Percentiles rank a stretch among this genome's conserved stretches.
Evolutionary conservation across 768 basidiomycete genomes (phyloP).

Genomic region (Tricholoma bakamatsutake): DNA sequence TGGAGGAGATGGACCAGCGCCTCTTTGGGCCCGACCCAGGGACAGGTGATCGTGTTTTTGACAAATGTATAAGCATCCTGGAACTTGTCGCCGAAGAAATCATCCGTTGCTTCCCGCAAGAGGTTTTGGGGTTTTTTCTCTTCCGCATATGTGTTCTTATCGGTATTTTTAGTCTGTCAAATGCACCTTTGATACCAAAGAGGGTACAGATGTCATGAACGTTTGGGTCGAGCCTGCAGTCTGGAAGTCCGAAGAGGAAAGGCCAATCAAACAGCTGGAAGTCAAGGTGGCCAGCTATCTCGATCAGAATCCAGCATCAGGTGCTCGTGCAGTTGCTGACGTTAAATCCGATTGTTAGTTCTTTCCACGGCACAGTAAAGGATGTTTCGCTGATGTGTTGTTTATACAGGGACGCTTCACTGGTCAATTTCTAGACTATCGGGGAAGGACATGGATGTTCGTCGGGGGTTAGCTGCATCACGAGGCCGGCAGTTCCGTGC

Average conservation of each 20-base stretch:
- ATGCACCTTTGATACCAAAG: slow-evolving; percentile 56
- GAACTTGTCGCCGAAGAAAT: slow-evolving; percentile 62
- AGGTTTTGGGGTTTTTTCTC: slow-evolving; percentile 35
- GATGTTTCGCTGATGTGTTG: background rate
- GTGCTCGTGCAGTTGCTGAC: slow-evolving; percentile 27
- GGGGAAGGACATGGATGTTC: slow-evolving; percentile 28
- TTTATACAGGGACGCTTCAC: slow-evolving; percentile 49
- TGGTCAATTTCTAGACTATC: slow-evolving; percentile 47
- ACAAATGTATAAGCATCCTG: slow-evolving; percentile 63
- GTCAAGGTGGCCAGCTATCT: slow-evolving; percentile 42
- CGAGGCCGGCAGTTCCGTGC: slow-evolving; percentile 40
- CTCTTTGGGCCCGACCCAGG: slow-evolving; percentile 56
- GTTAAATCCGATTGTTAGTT: slow-evolving; percentile 25
- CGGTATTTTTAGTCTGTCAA: slow-evolving; percentile 40
- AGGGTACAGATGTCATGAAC: slow-evolving; percentile 37
- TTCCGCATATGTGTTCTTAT: background rate
- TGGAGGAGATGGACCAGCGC: slow-evolving; percentile 81
- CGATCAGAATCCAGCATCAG: slow-evolving; percentile 29
- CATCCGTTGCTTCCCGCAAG: slow-evolving; percentile 50
- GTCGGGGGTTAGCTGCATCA: slow-evolving; percentile 24
- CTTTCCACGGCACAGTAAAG: background rate
- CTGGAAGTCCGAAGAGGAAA: slow-evolving; percentile 33
- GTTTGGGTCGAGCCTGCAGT: slow-evolving; percentile 64
- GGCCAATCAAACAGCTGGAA: slow-evolving; percentile 54
- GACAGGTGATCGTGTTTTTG: slow-evolving; percentile 71